These are phyloP conservation scores for Thelonectria discophora DNA, from an alignment of 2,329 filamentous ascomycete species.

Conservation along the genomic window DNA sequence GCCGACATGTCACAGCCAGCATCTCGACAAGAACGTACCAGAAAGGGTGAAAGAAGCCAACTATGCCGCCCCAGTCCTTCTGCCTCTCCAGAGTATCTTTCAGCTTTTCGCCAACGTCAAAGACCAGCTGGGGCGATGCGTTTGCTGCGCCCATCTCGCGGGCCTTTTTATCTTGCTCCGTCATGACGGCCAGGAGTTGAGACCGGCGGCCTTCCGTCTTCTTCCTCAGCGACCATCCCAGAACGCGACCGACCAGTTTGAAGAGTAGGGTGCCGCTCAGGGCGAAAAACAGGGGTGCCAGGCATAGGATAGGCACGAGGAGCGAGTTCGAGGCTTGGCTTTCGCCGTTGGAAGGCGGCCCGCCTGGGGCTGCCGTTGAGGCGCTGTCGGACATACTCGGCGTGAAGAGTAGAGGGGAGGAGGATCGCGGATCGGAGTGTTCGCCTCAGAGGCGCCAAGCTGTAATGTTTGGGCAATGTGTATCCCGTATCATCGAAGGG, in stretches of 20 bases:
- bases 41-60: conserved; percentile 98
- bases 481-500: conserved; percentile 15
- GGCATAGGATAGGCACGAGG: conserved; percentile 24
- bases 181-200: conserved; percentile 63
- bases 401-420: not conserved
- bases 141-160: conserved; percentile 47
- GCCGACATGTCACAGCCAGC: conserved; percentile 11
- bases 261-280: conserved; percentile 41
- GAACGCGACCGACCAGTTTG: conserved; percentile 49
- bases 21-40: conserved; percentile 66
- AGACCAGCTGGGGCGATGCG: conserved; percentile 68
- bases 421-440: conserved; percentile 6
- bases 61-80: conserved; percentile 80
- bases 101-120: conserved; percentile 51
- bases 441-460: conserved; percentile 14
- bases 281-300: conserved; percentile 32
- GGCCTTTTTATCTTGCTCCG: conserved; percentile 55
- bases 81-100: conserved; percentile 46
- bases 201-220: conserved; percentile 70
- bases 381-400: conserved; percentile 20
- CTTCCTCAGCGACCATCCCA: conserved; percentile 70
- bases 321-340: conserved; percentile 7
- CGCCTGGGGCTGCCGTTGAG: conserved; percentile 12
- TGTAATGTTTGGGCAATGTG: not conserved
- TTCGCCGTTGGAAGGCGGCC: conserved; percentile 9